A percentile compares a stretch with the other conserved stretches of the same genome.
Evolutionary conservation across 1,139 yeast species (phyloP).

Genomic region (Candida sojae): DNA sequence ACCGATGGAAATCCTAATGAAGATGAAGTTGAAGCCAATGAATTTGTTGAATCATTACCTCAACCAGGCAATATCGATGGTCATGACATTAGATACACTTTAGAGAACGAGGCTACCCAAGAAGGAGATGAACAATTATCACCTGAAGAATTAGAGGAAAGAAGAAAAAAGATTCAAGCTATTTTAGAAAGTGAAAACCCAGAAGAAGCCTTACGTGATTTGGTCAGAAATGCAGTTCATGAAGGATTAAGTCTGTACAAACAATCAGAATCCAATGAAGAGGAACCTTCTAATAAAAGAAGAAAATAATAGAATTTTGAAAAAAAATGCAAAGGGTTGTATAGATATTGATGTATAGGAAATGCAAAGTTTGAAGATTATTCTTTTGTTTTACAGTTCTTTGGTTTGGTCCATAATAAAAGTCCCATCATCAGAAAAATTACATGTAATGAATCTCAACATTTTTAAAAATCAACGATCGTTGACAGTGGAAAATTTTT

Average conservation of each 20-base stretch:
- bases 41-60: constrained; percentile 33
- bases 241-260: constrained; percentile 41
- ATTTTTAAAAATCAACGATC: not conserved
- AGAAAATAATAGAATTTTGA: constrained; percentile 14
- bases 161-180: constrained; percentile 64
- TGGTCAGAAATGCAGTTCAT: constrained; percentile 65
- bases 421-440: not conserved
- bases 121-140: constrained; percentile 33
- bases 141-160: constrained; percentile 42
- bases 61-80: constrained; percentile 47
- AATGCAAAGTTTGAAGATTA: not conserved
- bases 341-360: not conserved
- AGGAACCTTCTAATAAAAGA: constrained; percentile 25
- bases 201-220: constrained; percentile 71
- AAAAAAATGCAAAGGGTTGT: not conserved
- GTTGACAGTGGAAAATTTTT: constrained; percentile 1
- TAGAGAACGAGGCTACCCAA: constrained; percentile 48
- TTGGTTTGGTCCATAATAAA: not conserved
- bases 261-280: constrained; percentile 16
- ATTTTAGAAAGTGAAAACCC: constrained; percentile 78
- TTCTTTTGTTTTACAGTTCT: not conserved
- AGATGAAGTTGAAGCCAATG: constrained; percentile 13
- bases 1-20: constrained; percentile 8
- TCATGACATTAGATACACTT: constrained; percentile 57
- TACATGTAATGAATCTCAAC: not conserved